Evolutionary conservation across 371 early-diverging fungal genomes (phyloP).

Genomic region (Mortierella sp.): DNA sequence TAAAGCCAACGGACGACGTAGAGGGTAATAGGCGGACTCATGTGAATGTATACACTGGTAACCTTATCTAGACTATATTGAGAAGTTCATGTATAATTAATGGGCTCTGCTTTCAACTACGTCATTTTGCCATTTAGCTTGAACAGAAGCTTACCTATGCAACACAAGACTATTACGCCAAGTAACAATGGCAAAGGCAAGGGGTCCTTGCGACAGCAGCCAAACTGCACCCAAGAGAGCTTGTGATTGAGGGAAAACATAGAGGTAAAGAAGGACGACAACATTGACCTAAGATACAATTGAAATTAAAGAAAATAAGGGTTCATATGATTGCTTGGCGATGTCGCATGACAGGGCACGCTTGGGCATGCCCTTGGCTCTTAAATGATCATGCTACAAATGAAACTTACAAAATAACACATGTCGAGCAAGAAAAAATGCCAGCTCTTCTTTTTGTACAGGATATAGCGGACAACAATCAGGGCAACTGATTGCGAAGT

Average conservation of each 20-base stretch:
- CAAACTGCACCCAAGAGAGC: constrained; percentile 67
- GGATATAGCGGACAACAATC: constrained; percentile 65
- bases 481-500: constrained; percentile 65
- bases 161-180: constrained; percentile 71
- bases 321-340: constrained; percentile 17
- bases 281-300: constrained; percentile 63
- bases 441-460: constrained; percentile 72
- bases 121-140: neutral
- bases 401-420: constrained; percentile 66
- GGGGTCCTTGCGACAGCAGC: constrained; percentile 75
- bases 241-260: constrained; percentile 63
- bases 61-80: constrained; percentile 78
- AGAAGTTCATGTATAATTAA: neutral
- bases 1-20: constrained; percentile 75
- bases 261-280: constrained; percentile 66
- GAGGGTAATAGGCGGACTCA: constrained; percentile 73
- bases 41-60: constrained; percentile 79
- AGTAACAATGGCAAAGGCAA: constrained; percentile 78
- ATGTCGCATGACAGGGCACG: neutral
- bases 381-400: neutral
- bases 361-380: neutral
- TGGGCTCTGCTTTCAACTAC: neutral
- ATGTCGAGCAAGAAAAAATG: constrained; percentile 81
- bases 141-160: constrained; percentile 36
- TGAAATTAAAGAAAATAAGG: too few relatives aligned